phyloP scores from a whole-genome alignment of 768 basidiomycete genomes.

The Russula sp. region DNA sequence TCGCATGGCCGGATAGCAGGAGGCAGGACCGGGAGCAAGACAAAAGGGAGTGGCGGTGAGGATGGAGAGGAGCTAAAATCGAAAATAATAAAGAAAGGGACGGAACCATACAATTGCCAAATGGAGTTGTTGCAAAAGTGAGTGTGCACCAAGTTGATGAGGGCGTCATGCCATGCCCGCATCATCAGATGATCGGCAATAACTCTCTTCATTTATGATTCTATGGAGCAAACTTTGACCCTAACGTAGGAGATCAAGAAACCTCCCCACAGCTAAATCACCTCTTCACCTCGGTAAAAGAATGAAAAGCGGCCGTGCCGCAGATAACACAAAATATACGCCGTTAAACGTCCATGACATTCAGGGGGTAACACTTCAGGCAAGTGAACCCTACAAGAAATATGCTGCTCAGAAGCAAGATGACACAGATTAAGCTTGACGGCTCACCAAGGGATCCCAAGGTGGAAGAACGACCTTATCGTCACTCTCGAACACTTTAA shows the following conservation, averaged over 20 bases:
- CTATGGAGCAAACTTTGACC: too few relatives aligned
- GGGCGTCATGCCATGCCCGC: too few relatives aligned
- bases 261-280: neutral
- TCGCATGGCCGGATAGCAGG: too few relatives aligned
- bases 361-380: neutral
- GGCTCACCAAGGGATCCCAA: constrained; percentile 85
- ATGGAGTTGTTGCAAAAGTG: neutral
- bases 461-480: constrained; percentile 58
- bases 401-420: too few relatives aligned
- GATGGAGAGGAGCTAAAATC: too few relatives aligned
- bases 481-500: constrained; percentile 67
- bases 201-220: too few relatives aligned
- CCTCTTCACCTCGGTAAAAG: too few relatives aligned
- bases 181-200: too few relatives aligned
- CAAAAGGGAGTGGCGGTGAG: neutral
- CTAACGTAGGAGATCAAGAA: too few relatives aligned
- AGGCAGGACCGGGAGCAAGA: neutral
- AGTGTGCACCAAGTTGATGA: too few relatives aligned
- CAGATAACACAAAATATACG: too few relatives aligned
- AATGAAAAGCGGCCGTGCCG: neutral
- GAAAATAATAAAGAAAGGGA: too few relatives aligned
- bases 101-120: neutral
- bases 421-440: neutral
- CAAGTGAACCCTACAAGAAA: constrained; percentile 17
- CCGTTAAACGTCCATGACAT: neutral